Conservation (phyloP, 2,329 filamentous ascomycete species). For the Trichophyton simii region DNA sequence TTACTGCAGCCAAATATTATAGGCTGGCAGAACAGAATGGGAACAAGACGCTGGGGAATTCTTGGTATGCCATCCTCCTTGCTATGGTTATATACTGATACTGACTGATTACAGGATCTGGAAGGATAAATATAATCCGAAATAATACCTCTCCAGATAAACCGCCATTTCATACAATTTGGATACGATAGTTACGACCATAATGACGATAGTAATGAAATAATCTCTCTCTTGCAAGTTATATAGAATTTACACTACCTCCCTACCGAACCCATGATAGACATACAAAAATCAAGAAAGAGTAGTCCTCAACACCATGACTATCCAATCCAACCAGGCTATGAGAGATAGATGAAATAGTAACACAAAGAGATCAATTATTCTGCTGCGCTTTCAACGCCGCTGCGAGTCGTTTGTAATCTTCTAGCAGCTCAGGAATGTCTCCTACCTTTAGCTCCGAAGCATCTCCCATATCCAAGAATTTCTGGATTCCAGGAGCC, state of each 20-base stretch:
- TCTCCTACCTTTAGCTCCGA: constrained; percentile 61
- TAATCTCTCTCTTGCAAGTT: not conserved
- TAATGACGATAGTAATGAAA: not conserved
- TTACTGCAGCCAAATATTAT: constrained; percentile 64
- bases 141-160: constrained; percentile 18
- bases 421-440: constrained; percentile 56
- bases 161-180: not conserved
- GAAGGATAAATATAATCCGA: constrained; percentile 81
- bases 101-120: constrained; percentile 59
- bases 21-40: constrained; percentile 78
- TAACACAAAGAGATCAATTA: not conserved
- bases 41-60: constrained; percentile 82
- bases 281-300: not conserved
- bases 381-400: constrained; percentile 42
- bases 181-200: not conserved
- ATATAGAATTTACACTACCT: not conserved
- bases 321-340: not conserved
- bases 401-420: constrained; percentile 60
- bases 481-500: constrained; percentile 56
- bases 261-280: not conserved
- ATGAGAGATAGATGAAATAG: not conserved
- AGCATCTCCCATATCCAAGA: constrained; percentile 59
- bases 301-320: not conserved
- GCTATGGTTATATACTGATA: not conserved
- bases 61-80: constrained; percentile 52